Evolutionary conservation across 2,329 filamentous ascomycete species (phyloP).

Genomic region (Aspergillus tamarii): DNA sequence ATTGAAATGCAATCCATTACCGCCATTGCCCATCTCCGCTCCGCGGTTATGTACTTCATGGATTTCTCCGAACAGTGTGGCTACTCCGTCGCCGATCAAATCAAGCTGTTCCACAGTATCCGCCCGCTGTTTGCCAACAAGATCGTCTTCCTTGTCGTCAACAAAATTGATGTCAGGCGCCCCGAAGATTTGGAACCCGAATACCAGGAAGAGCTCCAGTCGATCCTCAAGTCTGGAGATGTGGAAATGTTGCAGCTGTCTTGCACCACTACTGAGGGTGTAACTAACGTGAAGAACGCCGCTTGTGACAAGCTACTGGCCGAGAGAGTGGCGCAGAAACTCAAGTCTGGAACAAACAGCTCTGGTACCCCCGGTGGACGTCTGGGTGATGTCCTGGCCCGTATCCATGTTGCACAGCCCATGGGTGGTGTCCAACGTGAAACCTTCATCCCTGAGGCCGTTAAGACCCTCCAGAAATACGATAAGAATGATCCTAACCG

Average conservation of each 20-base stretch:
- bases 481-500: constrained; percentile 86
- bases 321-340: constrained; percentile 90
- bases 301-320: constrained; percentile 92
- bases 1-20: constrained; percentile 99
- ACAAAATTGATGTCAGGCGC: constrained; percentile 93
- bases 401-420: constrained; percentile 96
- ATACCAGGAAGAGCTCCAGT: constrained; percentile 75
- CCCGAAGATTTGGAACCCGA: constrained; percentile 85
- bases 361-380: constrained; percentile 76
- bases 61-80: constrained; percentile 96
- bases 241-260: constrained; percentile 92
- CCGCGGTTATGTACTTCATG: constrained; percentile 97
- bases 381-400: constrained; percentile 84
- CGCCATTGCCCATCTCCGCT: constrained; percentile 93
- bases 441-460: constrained; percentile 84
- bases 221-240: constrained; percentile 80
- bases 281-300: constrained; percentile 92
- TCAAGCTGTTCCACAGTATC: constrained; percentile 93
- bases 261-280: constrained; percentile 91
- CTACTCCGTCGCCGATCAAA: constrained; percentile 89
- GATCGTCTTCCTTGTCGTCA: constrained; percentile 93
- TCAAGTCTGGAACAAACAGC: constrained; percentile 83
- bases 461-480: constrained; percentile 82
- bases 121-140: constrained; percentile 97
- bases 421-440: constrained; percentile 78